Evolutionary conservation across 2,329 filamentous ascomycete genomes (phyloP), one percentile per base, ranked within the genome.

Genomic region (Colletotrichum noveboracense): DNA sequence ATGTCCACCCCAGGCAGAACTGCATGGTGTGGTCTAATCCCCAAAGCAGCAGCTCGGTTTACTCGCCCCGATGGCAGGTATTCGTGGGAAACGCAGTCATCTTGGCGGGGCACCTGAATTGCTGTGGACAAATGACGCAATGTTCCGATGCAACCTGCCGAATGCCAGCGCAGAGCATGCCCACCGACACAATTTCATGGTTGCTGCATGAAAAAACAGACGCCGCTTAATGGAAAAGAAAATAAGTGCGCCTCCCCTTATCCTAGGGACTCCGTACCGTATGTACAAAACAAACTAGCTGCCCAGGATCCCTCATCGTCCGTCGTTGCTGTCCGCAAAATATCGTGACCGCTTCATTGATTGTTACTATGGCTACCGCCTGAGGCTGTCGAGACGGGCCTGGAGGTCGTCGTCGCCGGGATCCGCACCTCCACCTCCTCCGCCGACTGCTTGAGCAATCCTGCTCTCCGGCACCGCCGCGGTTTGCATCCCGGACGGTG

Each of bases 381-480:
- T 90, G 78, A 98, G 87, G 84, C 96, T 98, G 83, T 98, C 95
- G 68, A 99, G 90, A 75, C 97, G 92, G 78, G 97, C 96, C 87
- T 98, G 96, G 30, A 99, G 91, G 83, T 98, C 97, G 81, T 98
- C 95, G 81, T 98, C 96, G n/a, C 92, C 93, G 7, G 91, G 88
- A 80, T 93, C 92, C 28, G 84, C 86, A 21, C 87, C 87, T 10
- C 89, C 92, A 7, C 93, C 93, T 7, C 85, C 85, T 7, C 87
- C 92, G 9, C 95, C 95, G 79, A 98, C 90, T 18, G 96, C 96
- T 84, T 98, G 95, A 62, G 97, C 96, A 77, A 98, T 92, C 81
- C 91, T 93, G 13, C 92, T 90, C 82, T 98, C 95, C 7, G 94
- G 87, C 7, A 94, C 93, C 7, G 93, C 88, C 70, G 91, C 90